Evolutionary conservation across 1,284 basidiomycete species (phyloP).

Genomic region (Volvariella surrecta): DNA sequence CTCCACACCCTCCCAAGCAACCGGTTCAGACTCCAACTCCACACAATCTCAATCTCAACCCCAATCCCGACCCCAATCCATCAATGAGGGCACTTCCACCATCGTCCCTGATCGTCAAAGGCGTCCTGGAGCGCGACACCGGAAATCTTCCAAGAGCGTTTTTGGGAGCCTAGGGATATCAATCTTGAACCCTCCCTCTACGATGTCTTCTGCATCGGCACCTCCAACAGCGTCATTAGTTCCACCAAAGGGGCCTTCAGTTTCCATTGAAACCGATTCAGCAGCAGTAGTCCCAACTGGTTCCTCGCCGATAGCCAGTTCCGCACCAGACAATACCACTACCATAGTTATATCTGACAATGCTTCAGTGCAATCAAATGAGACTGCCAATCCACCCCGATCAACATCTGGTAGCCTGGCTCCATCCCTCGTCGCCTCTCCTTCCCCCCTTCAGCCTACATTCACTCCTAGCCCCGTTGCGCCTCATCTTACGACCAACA

Average conservation of each 20-base stretch:
- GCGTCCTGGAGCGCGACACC: conserved; percentile 16
- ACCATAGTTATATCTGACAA: conserved; percentile 11
- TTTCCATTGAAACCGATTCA: no score
- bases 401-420: conserved; percentile 15
- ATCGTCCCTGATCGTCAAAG: background rate
- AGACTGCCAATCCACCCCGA: conserved; percentile 12
- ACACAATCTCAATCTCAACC: background rate
- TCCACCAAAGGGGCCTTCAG: background rate
- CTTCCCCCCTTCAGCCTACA: conserved; percentile 33
- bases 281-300: no score
- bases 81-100: background rate
- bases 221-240: background rate
- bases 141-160: conserved; percentile 48
- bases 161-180: conserved; percentile 66
- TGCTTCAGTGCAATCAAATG: conserved; percentile 16
- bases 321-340: conserved; percentile 4
- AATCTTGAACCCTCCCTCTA: conserved; percentile 41
- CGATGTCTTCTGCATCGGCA: conserved; percentile 4
- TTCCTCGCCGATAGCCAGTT: no score
- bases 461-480: conserved; percentile 30
- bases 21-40: conserved; percentile 7
- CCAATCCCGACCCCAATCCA: background rate
- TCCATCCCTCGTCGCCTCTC: conserved; percentile 16
- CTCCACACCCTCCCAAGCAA: background rate
- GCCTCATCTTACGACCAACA: conserved; percentile 32